These are phyloP conservation scores for Botryobasidium botryosum DNA, from an alignment of 768 basidiomycete species.

Conservation along the genomic window DNA sequence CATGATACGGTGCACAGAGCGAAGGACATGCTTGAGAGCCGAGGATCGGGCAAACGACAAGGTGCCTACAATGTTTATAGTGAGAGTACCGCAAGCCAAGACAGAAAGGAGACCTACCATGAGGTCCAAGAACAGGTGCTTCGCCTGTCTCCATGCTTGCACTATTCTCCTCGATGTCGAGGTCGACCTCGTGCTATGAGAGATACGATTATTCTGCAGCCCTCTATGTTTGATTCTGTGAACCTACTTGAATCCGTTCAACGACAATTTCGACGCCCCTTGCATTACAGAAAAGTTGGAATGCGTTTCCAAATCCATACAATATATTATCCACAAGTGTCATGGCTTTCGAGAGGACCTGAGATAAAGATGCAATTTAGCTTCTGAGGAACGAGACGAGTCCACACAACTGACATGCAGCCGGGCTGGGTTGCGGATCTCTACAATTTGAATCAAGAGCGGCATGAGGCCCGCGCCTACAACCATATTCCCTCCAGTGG, in stretches of 20 bases:
- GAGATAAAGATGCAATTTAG: neutral
- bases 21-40: conserved; percentile 76
- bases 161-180: conserved; percentile 41
- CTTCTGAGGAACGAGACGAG: neutral
- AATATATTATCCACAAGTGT: conserved; percentile 84
- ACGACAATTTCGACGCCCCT: conserved; percentile 77
- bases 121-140: conserved; percentile 27
- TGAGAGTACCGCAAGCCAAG: conserved; percentile 4
- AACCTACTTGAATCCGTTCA: conserved; percentile 67
- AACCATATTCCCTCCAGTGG: conserved; percentile 81
- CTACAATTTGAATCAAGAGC: conserved; percentile 74
- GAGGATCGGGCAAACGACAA: conserved; percentile 58
- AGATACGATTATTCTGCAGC: no score
- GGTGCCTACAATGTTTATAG: conserved; percentile 30
- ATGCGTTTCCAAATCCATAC: conserved; percentile 76
- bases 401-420: conserved; percentile 27
- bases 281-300: conserved; percentile 69
- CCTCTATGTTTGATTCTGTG: no score
- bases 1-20: conserved; percentile 96
- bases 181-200: conserved; percentile 46
- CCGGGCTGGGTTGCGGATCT: conserved; percentile 52
- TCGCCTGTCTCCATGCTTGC: conserved; percentile 28
- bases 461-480: conserved; percentile 87
- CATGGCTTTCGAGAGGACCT: conserved; percentile 73
- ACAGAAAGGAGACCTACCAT: conserved; percentile 24